Percentiles rank a stretch among this genome's conserved stretches.
phyloP scores from a whole-genome alignment of 2,329 filamentous ascomycete species.

The Arthroderma uncinatum region DNA sequence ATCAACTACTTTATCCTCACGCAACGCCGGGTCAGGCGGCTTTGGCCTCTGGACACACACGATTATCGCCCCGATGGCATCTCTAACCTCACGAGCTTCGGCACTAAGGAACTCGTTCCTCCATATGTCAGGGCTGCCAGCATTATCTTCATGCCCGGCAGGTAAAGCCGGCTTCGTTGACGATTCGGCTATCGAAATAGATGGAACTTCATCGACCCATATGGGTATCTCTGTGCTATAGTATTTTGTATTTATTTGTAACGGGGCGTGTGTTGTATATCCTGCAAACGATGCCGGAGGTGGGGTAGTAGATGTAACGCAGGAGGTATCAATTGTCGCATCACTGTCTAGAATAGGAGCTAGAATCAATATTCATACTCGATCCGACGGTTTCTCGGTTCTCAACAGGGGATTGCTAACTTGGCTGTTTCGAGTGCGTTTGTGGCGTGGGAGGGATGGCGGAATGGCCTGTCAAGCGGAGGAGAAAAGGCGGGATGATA shows the following conservation, averaged over 20 bases:
- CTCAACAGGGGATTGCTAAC: not conserved
- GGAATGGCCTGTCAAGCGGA: conserved; percentile 27
- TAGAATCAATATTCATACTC: not conserved
- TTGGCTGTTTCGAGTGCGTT: not conserved
- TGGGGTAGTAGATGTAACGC: conserved; percentile 9
- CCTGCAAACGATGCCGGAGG: conserved; percentile 31
- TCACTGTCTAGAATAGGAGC: not conserved
- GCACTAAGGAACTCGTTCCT: conserved; percentile 31
- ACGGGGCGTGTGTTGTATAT: conserved; percentile 36
- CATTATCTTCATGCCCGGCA: conserved; percentile 3
- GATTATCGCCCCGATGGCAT: conserved; percentile 35
- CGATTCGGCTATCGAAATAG: not conserved
- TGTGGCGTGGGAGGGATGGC: conserved; percentile 17
- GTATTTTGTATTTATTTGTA: conserved; percentile 34
- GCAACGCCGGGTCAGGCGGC: conserved; percentile 13
- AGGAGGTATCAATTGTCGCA: not conserved
- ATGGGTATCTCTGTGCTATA: conserved; percentile 35
- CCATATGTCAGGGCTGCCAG: conserved; percentile 23
- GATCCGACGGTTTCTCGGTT: not conserved
- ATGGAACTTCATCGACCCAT: conserved; percentile 38
- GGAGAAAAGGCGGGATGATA: conserved; percentile 29
- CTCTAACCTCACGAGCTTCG: conserved; percentile 34
- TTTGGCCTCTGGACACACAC: conserved; percentile 28
- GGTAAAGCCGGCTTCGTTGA: not conserved
- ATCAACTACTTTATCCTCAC: not conserved